These are phyloP conservation scores for Didymella sp. DNA, from an alignment of 2,329 filamentous ascomycete species.

Conservation along the genomic window DNA sequence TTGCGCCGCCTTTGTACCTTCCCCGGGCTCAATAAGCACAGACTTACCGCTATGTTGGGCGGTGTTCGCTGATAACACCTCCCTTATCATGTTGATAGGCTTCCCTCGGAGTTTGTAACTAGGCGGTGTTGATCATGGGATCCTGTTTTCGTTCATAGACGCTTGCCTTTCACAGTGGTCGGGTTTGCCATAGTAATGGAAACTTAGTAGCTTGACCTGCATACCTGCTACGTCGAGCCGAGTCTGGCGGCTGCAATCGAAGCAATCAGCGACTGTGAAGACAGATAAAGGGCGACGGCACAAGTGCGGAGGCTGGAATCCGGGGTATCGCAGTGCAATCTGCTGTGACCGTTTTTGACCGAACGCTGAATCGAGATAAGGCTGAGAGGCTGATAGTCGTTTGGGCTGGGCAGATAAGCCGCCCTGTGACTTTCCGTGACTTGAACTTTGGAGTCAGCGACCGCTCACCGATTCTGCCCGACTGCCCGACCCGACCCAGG, in stretches of 20 bases:
- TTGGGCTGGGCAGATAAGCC: slow-evolving; percentile 17
- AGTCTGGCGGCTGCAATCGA: background rate
- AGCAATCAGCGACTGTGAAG: slow-evolving; percentile 1
- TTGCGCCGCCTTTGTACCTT: slow-evolving; percentile 17
- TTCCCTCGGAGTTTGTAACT: slow-evolving; percentile 28
- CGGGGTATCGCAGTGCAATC: slow-evolving; percentile 14
- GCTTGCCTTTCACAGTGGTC: slow-evolving; percentile 15
- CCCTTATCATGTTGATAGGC: slow-evolving; percentile 41
- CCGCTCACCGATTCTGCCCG: slow-evolving; percentile 17
- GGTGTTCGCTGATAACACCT: slow-evolving; percentile 31
- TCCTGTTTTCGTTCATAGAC: slow-evolving; percentile 8
- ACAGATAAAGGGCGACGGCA: slow-evolving; percentile 11
- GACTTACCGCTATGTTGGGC: slow-evolving; percentile 29
- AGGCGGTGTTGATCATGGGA: slow-evolving; percentile 19
- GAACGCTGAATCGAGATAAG: slow-evolving; percentile 19
- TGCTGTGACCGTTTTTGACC: slow-evolving; percentile 14
- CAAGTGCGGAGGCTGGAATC: slow-evolving; percentile 14
- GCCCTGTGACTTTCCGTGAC: slow-evolving; percentile 10
- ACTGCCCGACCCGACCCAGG: slow-evolving; percentile 10
- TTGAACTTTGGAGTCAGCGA: slow-evolving; percentile 17
- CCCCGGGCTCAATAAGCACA: slow-evolving; percentile 11
- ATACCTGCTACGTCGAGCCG: slow-evolving; percentile 8
- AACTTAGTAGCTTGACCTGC: slow-evolving; percentile 3
- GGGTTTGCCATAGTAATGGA: slow-evolving; percentile 2
- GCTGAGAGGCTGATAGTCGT: slow-evolving; percentile 20